phyloP scores from a whole-genome alignment of 1,284 basidiomycete genomes.

The Leucoagaricus sp. region DNA sequence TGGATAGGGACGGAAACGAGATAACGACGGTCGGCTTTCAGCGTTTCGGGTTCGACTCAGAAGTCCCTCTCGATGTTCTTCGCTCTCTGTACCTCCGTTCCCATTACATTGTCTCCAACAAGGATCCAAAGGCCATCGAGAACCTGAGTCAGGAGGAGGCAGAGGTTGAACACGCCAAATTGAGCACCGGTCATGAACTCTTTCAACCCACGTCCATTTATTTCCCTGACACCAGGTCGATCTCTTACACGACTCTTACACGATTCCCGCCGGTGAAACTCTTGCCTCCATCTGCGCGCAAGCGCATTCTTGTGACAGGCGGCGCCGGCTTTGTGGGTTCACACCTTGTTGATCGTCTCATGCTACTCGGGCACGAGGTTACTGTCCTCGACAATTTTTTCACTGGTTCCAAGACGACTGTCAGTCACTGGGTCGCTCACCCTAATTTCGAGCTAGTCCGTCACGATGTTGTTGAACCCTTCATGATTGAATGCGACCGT shows the following conservation, averaged over 20 bases:
- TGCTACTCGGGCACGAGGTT: conserved; percentile 97
- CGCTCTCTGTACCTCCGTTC: conserved; percentile 87
- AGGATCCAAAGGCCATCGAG: conserved; percentile 37
- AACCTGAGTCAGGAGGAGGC: conserved; percentile 38
- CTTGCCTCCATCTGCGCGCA: conserved; percentile 75
- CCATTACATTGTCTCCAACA: conserved; percentile 62
- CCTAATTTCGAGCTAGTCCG: conserved; percentile 98
- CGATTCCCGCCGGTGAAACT: conserved; percentile 92
- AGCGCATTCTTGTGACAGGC: conserved; percentile 92
- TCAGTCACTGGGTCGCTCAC: conserved; percentile 94
- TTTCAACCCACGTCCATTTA: conserved; percentile 87
- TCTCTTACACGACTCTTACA: conserved; percentile 89
- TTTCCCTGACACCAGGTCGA: conserved; percentile 74
- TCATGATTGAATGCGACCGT: conserved; percentile 98
- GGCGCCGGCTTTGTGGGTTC: conserved; percentile 98
- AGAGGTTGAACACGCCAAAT: conserved; percentile 52
- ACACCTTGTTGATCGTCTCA: conserved; percentile 94
- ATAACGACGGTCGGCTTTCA: conserved; percentile 80
- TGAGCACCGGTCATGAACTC: conserved; percentile 50
- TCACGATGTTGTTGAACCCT: conserved; percentile 95
- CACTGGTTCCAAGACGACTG: conserved; percentile 93
- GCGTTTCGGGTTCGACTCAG: conserved; percentile 87
- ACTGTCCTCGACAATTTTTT: conserved; percentile 99
- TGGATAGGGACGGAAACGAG: conserved; percentile 76
- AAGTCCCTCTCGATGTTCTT: conserved; percentile 76